Conservation (phyloP, 176 grass and related monocot species). For the Avena atlantica region DNA sequence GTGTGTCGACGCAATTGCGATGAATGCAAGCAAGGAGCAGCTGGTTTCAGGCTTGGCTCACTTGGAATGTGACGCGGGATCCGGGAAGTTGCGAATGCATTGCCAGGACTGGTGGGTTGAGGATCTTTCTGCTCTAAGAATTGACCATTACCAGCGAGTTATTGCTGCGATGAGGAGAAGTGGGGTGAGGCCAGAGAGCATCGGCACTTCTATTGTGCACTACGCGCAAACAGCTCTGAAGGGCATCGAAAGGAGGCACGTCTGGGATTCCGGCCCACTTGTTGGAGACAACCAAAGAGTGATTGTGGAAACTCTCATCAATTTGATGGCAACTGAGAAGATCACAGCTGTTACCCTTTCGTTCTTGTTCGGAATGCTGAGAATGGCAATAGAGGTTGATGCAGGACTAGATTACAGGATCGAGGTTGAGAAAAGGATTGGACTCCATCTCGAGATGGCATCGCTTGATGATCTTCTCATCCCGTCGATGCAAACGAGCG, state of each 20-base stretch:
- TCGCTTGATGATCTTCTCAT: conserved; percentile 92
- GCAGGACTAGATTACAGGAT: conserved; percentile 63
- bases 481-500: conserved; percentile 65
- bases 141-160: conserved; percentile 77
- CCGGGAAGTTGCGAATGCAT: conserved; percentile 48
- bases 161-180: conserved; percentile 72
- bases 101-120: conserved; percentile 90
- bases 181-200: conserved; percentile 69
- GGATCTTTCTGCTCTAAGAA: conserved; percentile 71
- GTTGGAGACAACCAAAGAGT: conserved; percentile 67
- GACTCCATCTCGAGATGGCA: conserved; percentile 78
- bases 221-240: conserved; percentile 81
- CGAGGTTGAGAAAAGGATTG: conserved; percentile 82
- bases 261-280: conserved; percentile 71
- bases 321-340: conserved; percentile 76
- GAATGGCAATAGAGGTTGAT: conserved; percentile 83
- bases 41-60: conserved; percentile 54
- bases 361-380: conserved; percentile 95
- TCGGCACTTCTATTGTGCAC: conserved; percentile 71
- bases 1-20: conserved; percentile 77
- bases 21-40: conserved; percentile 70
- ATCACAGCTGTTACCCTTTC: conserved; percentile 72
- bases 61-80: conserved; percentile 54
- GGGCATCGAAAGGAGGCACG: conserved; percentile 68
- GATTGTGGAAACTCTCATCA: conserved; percentile 72